Base-by-base conservation (phyloP, 495 filamentous ascomycete genomes). In the Lepraria neglecta region DNA sequence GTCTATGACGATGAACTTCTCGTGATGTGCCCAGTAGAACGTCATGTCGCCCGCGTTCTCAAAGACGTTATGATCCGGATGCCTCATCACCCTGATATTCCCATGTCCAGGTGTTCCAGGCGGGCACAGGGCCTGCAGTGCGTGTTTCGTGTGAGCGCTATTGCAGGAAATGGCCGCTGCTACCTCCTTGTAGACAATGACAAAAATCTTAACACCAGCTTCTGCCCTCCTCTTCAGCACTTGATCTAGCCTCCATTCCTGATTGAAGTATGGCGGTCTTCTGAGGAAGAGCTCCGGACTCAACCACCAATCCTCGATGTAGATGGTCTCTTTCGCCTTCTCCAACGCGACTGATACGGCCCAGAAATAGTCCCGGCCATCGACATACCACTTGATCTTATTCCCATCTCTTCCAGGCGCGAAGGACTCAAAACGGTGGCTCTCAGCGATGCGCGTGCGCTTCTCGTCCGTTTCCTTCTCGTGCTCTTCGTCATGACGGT, bases 1-100 rank as follows among this genome's bases (percentile, higher is more conserved):
- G 73, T 97, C 92, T 57, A 97, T 87, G 35, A 97, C 89, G 57
- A 97, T 85, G 74, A 96, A 89, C 68, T 97, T 97, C 69, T 97
- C 92, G 70, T 97, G 92, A 70, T 97, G 92, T 0, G 92, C 92
- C 92, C 92, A 97, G 74, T 97, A 97, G 68, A 97, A 89, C 0
- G 91, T 97, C 91, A 96, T 96, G 63, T 97, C 92, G 10, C 89
- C 89, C 1, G 85, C 89, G 70, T 97, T 97, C 67, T 96, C 91
- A 45, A 97, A 82, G 40, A 96, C 80, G 65, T 96, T 95, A 72
- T 98, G 92, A 71, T 98, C 92, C 3, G 92, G 92, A 73, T 97
- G 92, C 28, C 92, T 84, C 84, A 97, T 87, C 40, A 96, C 80
- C 9, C 74, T 79, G 71, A 97, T 97, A 67, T 97, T 97, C 14